phyloP scores from a whole-genome alignment of 106 monocot genomes.

The Gastrodia elata region DNA sequence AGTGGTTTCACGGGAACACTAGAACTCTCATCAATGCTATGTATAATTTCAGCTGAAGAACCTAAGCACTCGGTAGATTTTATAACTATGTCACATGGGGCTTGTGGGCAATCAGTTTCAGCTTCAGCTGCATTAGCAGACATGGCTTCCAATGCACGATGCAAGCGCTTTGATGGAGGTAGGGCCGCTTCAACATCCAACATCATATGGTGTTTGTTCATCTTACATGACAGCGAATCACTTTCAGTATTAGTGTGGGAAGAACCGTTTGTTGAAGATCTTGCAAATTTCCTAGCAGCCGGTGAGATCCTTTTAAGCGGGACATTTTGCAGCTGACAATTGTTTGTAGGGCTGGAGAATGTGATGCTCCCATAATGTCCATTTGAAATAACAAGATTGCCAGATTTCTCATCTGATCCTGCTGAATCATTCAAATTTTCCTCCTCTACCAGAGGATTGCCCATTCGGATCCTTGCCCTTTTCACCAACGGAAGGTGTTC shows the following conservation, averaged over 20 bases:
- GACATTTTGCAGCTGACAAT: conserved; percentile 11
- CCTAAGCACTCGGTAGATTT: conserved; percentile 10
- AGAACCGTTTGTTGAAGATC: conserved; percentile 16
- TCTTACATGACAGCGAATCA: conserved; percentile 19
- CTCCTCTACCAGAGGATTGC: conserved; percentile 40
- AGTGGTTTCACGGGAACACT: conserved; percentile 7
- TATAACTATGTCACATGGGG: conserved; percentile 8
- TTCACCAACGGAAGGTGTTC: conserved; percentile 95
- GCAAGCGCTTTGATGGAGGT: conserved; percentile 97
- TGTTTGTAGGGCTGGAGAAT: conserved; percentile 4
- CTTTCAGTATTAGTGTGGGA: conserved; percentile 3
- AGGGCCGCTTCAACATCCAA: conserved; percentile 82
- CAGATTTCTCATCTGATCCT: conserved; percentile 12
- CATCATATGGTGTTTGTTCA: conserved; percentile 17
- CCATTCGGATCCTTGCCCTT: conserved; percentile 91
- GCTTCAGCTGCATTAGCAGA: conserved; percentile 86
- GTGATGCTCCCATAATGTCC: conserved; percentile 9
- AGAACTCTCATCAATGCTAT: conserved; percentile 10
- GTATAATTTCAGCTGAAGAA: conserved; percentile 5
- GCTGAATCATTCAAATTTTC: conserved; percentile 15
- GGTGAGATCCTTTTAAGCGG: conserved; percentile 2
- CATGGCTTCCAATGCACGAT: conserved; percentile 98
- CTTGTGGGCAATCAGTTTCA: conserved; percentile 25
- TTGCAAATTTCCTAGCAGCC: conserved; percentile 14
- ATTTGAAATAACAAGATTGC: neutral